Evolutionary conservation across 164 flowering plant genomes (phyloP), one percentile per base, ranked within the genome.

Genomic region (Dillenia suffruticosa): DNA sequence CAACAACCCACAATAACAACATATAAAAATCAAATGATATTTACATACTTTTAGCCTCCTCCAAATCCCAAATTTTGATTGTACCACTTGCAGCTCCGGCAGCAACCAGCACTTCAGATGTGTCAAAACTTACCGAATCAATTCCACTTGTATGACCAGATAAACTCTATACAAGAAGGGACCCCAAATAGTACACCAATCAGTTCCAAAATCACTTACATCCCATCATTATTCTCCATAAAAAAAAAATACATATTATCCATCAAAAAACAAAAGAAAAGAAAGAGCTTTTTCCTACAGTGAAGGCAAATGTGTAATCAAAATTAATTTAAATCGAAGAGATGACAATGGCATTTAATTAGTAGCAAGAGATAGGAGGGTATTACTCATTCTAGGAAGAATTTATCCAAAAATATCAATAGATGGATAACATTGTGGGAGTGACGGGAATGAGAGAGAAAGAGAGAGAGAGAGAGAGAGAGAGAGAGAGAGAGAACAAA

Each of bases 21-120:
- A 6, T 10, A 57, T 9, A 54, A 4, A 58, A 51, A 26, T 5
- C 54, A 53, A 51, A 47, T 26, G 46, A 61, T 10, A 52, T 51
- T 19, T 53, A 61, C 84, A 61, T 87, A 95, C 99, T 83, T 75
- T 95, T 95, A 46, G 92, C 97, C 79, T 95, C 99, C 56, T 95
- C 97, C 44, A 95, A 69, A 79, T 95, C 97, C 99, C 99, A 95
- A 61, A 95, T 84, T 85, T 92, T 91, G 66, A 95, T 81, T 14
- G 97, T 92, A 58, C 99, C 99, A 79, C 86, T 91, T 14, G 99
- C 96, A 54, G 99, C 97, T 60, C 99, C 99, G 19, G 97, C 99
- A 68, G 96, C 99, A 44, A 95, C 97, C 74, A 95, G 65, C 16
- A 87, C 85, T 67, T 95, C 99, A 17, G 94, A 81, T 63, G 97